Evolutionary conservation across 129 eudicot genomes (phyloP).

Genomic region (Chrysanthemum makinoi): DNA sequence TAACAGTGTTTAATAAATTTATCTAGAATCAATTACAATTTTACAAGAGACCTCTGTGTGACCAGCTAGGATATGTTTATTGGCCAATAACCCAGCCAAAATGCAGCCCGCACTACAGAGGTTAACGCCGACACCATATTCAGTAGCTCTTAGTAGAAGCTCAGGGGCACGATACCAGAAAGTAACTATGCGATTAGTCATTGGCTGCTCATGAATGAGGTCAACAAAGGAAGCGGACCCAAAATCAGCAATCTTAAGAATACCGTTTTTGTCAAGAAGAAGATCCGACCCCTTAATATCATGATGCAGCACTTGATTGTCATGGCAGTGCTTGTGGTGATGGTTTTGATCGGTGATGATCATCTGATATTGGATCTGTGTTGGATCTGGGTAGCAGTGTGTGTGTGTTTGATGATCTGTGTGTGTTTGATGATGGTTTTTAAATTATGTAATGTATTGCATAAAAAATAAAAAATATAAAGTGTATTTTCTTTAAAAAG

Average conservation of each 20-base stretch:
- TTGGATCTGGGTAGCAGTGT: no score
- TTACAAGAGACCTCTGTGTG: constrained; percentile 6
- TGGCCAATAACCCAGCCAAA: constrained; percentile 17
- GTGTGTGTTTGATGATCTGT: no score
- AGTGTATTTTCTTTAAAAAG: no score
- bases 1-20: no score
- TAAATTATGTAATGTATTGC: no score
- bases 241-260: constrained; percentile 13
- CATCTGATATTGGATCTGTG: no score
- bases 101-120: constrained; percentile 16
- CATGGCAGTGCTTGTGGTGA: constrained; percentile 2
- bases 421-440: no score
- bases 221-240: constrained; percentile 13
- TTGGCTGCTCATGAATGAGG: constrained; percentile 13
- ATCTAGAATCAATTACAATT: not conserved
- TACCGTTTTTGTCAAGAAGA: constrained; percentile 1
- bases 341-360: no score
- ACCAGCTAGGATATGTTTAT: constrained; percentile 6
- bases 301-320: constrained; percentile 6
- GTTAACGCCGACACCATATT: constrained; percentile 11
- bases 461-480: no score
- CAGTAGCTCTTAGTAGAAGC: constrained; percentile 18
- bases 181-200: constrained; percentile 11
- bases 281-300: constrained; percentile 12
- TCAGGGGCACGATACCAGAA: constrained; percentile 23